Base-by-base conservation (phyloP, 495 filamentous ascomycete species). In the Penicillium fimorum region DNA sequence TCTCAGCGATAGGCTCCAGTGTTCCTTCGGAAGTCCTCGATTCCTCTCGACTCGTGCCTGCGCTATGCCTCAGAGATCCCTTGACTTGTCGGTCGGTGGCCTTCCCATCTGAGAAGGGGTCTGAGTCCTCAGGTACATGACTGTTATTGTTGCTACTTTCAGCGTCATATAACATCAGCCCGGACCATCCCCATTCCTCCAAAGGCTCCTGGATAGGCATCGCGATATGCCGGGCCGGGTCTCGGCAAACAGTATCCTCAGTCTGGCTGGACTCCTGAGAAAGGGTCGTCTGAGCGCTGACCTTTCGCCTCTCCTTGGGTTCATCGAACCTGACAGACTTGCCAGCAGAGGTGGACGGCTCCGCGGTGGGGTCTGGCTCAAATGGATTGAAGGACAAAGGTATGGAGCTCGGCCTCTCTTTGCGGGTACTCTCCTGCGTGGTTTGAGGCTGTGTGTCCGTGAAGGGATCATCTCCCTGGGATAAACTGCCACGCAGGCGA, bases 231-330 rank as follows among this genome's bases (percentile, higher is more conserved):
- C 59, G 68, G 15, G 69, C 69, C 8, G 69, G 65, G 50, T 61
- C 62, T 33, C 57, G 71, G 50, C 49, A 63, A 9, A 76, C 66
- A n/a, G 73, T 76, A 15, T 38, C 50, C 8, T 43, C 65, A 1
- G 67, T 74, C 5, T 55, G 46, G 6, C 60, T 59, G 9, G 75
- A 76, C 22, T 68, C 55, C n/a, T 63, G 62, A 25, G 72, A 75
- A 17, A 50, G 44, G 4, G 55, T 53, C 0, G 65, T 74, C 35
- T 65, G 62, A 29, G 62, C 57, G 47, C 75, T 70, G 37, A 68
- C 60, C 37, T 65, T 64, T 20, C 72, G 63, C 10, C 55, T 33
- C 24, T 68, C 64, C 8, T 44, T 15, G 17, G 40, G 37, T 2
- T 50, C 53, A 40, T 55, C 54, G 10, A 22, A 47, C 11, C 55